Conservation (phyloP, 108 stramenopile species). For the Conticribra weissflogii region DNA sequence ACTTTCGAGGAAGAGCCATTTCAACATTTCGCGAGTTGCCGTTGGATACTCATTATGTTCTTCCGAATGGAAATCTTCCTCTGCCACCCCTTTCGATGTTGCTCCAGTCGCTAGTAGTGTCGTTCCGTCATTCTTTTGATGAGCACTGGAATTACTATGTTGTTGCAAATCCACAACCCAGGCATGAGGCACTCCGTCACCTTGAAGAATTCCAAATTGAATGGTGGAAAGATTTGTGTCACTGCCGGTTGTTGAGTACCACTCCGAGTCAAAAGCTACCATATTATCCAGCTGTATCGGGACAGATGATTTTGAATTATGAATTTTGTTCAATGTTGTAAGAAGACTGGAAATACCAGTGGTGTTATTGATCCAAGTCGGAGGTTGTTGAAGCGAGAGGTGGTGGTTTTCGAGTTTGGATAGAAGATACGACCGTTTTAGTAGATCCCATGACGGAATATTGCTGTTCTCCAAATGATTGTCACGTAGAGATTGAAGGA, state of each 20-base stretch:
- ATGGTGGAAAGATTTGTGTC: constrained; percentile 41
- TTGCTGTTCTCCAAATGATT: neutral
- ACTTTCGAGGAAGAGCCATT: constrained; percentile 46
- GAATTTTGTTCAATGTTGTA: constrained; percentile 35
- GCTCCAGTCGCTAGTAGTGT: no score
- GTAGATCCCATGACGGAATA: constrained; percentile 4
- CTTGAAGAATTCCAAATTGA: constrained; percentile 36
- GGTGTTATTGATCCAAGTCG: constrained; percentile 40
- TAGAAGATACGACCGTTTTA: constrained; percentile 6
- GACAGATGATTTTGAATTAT: neutral
- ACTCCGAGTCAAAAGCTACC: constrained; percentile 46
- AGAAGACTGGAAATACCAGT: constrained; percentile 17
- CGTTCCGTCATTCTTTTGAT: no score
- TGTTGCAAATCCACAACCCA: constrained; percentile 44
- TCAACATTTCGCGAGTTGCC: constrained; percentile 37
- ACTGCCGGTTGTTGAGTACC: constrained; percentile 10
- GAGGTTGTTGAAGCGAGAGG: constrained; percentile 40
- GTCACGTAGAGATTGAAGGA: constrained; percentile 7
- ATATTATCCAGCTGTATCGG: constrained; percentile 13
- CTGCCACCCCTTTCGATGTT: no score
- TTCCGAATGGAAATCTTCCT: no score
- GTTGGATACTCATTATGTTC: constrained; percentile 14
- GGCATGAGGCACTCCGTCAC: constrained; percentile 29
- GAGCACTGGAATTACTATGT: neutral
- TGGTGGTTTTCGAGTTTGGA: constrained; percentile 8